phyloP scores from a whole-genome alignment of 495 filamentous ascomycete genomes.

The Ramalina intermedia region DNA sequence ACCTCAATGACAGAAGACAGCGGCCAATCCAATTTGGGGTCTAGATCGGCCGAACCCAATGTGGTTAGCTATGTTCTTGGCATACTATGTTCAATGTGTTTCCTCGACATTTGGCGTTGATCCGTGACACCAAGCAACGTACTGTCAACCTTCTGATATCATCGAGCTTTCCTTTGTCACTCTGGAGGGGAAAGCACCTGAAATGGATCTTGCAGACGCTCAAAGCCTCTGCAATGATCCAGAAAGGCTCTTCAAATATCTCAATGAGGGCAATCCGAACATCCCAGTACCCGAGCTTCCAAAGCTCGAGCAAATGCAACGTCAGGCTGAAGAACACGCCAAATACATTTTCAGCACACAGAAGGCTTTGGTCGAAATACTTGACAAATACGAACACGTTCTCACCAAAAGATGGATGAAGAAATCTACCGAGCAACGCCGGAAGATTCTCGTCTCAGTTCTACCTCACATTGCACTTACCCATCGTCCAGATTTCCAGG shows the following conservation, averaged over 20 bases:
- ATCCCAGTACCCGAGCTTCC: constrained; percentile 11
- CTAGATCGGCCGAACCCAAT: too few relatives aligned
- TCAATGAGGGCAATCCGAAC: not conserved
- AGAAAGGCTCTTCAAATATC: not conserved
- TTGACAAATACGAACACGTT: constrained; percentile 29
- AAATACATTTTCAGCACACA: constrained; percentile 16
- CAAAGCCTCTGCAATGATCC: not conserved
- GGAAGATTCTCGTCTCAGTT: constrained; percentile 24
- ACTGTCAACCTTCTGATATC: too few relatives aligned
- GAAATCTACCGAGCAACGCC: constrained; percentile 26
- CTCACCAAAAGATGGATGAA: constrained; percentile 37
- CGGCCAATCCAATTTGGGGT: too few relatives aligned
- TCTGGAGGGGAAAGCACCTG: too few relatives aligned
- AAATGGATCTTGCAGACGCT: not conserved
- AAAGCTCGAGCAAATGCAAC: not conserved
- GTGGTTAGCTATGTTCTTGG: too few relatives aligned
- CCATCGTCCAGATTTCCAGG: constrained; percentile 38
- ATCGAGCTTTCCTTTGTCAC: too few relatives aligned
- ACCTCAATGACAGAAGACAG: too few relatives aligned
- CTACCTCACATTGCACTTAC: constrained; percentile 34
- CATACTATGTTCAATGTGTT: too few relatives aligned
- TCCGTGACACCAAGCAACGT: too few relatives aligned
- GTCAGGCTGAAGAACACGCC: constrained; percentile 2
- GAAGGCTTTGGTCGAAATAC: constrained; percentile 16
- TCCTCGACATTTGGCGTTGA: too few relatives aligned